Conservation (phyloP, 768 basidiomycete species). For the Suillus tomentosus region DNA sequence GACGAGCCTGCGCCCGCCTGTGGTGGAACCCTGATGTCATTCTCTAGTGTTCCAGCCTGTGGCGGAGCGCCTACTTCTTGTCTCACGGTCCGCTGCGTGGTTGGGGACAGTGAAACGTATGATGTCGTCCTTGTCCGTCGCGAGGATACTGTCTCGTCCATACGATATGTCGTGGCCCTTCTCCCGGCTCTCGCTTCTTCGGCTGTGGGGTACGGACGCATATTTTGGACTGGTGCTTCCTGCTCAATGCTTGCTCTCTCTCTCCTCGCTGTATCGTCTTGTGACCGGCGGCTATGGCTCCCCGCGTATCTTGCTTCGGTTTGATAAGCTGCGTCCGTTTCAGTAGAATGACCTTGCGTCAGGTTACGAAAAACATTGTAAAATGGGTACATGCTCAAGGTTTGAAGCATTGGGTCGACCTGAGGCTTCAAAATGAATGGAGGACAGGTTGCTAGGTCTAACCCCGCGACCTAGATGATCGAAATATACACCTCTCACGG, state of each 20-base stretch:
- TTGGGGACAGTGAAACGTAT: too few species aligned
- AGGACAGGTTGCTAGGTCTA: background rate
- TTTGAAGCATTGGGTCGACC: background rate
- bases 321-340: too few species aligned
- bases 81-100: background rate
- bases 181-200: background rate
- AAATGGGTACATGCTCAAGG: background rate
- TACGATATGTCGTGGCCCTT: too few species aligned
- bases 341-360: background rate
- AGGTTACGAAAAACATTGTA: too few species aligned
- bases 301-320: background rate
- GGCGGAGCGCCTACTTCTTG: background rate
- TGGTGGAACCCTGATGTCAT: background rate
- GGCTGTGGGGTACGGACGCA: background rate
- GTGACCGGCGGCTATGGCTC: background rate
- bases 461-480: background rate
- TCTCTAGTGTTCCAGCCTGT: too few species aligned
- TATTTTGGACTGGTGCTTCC: background rate
- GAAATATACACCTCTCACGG: constrained; percentile 3
- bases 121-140: background rate
- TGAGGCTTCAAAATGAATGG: background rate
- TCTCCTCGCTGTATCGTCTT: background rate
- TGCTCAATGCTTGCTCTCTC: background rate
- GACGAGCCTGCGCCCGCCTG: background rate
- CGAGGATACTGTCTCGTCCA: background rate